Base-by-base conservation (phyloP, 139 green algal genomes). In the Chlamydomonas sp. region DNA sequence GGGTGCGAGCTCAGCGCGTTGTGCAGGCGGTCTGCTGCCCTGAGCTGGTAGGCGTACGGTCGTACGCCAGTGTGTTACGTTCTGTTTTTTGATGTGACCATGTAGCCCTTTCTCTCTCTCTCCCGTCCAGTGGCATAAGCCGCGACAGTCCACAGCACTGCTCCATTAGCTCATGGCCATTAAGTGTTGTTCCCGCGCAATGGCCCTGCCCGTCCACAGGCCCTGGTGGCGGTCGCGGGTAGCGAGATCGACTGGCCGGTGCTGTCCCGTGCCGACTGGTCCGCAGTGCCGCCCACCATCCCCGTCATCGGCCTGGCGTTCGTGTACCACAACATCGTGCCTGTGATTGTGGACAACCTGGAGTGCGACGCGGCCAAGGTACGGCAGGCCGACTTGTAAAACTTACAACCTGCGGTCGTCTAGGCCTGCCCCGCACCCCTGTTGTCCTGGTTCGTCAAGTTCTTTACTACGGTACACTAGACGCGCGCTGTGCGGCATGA, bases 281-380 rank as follows among this genome's bases (percentile, higher is more conserved):
- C 66, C 2, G 94, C 92, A 1, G 89, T 98, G 9, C 91, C 92
- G 1, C 82, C 80, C 62, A 95, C 93, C 6, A 69, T 98, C 14
- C 95, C 96, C 1, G 92, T 97, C 14, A 88, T 98, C 7, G 91
- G 92, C 1, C 92, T 97, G 57, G 89, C 92, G 1, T 97, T 95
- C 85, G 94, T 97, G 49, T 97, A 91, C 77, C 95, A 97, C 66
- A 98, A 98, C 85, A 86, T 98, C 6, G 79, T 93, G 7, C 89
- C 89, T 15, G 86, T 94, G 16, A 72, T 89, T 60, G 77, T 85
- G 60, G 67, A 84, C 67, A 83, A 83, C 68, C 85, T 96, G n/a
- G 91, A 95, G 80, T 95, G 95, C 6, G 93, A 98, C 83, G 66
- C 89, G 3, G 20, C 0, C 18, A 96, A 95, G 80, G 91, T 96